A percentile compares a stretch with the other conserved stretches of the same genome.
Evolutionary conservation across 202 grass and related monocot species (phyloP).

Genomic region (Elaeis oleifera): DNA sequence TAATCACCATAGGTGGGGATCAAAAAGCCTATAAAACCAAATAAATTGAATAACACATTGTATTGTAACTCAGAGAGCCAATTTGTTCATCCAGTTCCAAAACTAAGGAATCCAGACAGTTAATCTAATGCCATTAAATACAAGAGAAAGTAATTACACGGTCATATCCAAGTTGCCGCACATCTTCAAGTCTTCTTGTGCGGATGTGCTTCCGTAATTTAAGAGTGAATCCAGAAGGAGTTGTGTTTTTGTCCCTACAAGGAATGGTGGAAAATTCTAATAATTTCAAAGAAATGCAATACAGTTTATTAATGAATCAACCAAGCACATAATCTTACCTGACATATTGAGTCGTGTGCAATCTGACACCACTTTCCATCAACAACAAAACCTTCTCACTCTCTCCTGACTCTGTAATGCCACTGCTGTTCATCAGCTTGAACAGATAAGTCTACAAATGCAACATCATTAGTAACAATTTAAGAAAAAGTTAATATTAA

Average conservation of each 20-base stretch:
- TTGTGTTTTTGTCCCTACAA: conserved; percentile 81
- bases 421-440: conserved; percentile 97
- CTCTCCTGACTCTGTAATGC: conserved; percentile 85
- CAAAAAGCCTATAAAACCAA: conserved; percentile 7
- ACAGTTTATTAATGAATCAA: neutral
- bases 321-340: conserved; percentile 36
- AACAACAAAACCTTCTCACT: conserved; percentile 88
- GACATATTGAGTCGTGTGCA: conserved; percentile 90
- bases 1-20: neutral
- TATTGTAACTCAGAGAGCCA: neutral
- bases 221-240: conserved; percentile 92
- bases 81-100: conserved; percentile 3
- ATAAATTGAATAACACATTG: neutral
- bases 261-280: conserved; percentile 2
- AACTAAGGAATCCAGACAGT: neutral
- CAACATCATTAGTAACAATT: conserved; percentile 9
- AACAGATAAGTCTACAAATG: conserved; percentile 82
- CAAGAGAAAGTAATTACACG: conserved; percentile 46
- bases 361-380: conserved; percentile 81
- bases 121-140: no score
- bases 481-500: neutral
- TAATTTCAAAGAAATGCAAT: neutral
- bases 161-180: conserved; percentile 93
- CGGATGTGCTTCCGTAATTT: conserved; percentile 87
- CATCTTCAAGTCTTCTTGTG: conserved; percentile 89